Percentiles rank a stretch among this genome's conserved stretches.
phyloP scores from a whole-genome alignment of 352 stramenopile genomes.

The Detonula confervacea region DNA sequence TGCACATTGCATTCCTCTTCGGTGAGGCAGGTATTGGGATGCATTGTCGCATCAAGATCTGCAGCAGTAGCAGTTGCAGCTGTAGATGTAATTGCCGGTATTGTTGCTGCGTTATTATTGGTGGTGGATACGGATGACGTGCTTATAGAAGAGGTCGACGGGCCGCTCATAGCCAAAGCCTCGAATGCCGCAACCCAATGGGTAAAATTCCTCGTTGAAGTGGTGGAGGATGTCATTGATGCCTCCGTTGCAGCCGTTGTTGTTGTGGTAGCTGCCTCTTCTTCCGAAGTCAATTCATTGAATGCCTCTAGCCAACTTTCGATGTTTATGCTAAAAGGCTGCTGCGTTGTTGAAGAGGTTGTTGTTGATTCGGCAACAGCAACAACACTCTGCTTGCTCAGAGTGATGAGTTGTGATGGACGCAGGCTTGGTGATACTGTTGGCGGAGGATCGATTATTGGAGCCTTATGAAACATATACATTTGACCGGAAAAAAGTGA shows the following conservation, averaged over 20 bases:
- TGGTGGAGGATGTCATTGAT: neutral
- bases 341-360: neutral
- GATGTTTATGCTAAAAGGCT: neutral
- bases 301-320: slow-evolving; percentile 10
- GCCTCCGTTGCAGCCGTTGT: neutral
- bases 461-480: no score
- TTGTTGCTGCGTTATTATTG: neutral
- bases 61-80: neutral
- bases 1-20: slow-evolving; percentile 11
- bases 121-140: neutral
- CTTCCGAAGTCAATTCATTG: neutral
- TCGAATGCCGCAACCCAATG: neutral
- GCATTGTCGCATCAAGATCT: neutral
- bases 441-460: no score
- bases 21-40: slow-evolving; percentile 1
- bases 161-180: neutral
- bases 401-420: neutral
- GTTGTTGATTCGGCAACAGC: neutral
- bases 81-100: neutral
- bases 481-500: no score
- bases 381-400: neutral
- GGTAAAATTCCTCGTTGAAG: neutral
- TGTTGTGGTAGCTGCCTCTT: neutral
- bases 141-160: no score
- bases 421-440: neutral